Base-by-base conservation (phyloP, 1,284 basidiomycete species). In the Naganishia cerealis region DNA sequence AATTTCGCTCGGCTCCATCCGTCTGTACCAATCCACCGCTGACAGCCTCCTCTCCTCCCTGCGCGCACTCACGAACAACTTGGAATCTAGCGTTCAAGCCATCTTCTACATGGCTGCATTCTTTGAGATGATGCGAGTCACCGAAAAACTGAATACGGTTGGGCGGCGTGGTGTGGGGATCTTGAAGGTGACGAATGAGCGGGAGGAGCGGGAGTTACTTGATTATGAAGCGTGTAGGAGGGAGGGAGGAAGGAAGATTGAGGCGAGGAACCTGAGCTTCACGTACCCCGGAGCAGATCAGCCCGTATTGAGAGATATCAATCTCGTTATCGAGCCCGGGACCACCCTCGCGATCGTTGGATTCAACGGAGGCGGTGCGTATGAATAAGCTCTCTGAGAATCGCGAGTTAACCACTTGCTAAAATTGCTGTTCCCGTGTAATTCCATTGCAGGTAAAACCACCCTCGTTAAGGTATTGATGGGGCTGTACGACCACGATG, bases 81-180 rank as follows among this genome's bases (percentile, higher is more conserved):
- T 84, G 29, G 85, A 85, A 67, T 86, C 87, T 85, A 86, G 86
- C 24, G 90, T 88, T 73, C 90, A 92, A 76, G 85, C 86, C 18
- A 84, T 91, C 48, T 92, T 92, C 80, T 82, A 90, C 70, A 87
- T 92, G 86, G 88, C 88, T 52, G 90, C 90, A 8, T 92, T 90
- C 75, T 87, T 86, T 72, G 88, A 88, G 48, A 87, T 87, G 54
- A 86, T 86, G 81, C 84, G 86, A 69, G 80, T 91, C 68, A 85
- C 87, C 73, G 87, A 89, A 26, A 83, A 83, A 70, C 78, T 91
- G 48, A 85, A 87, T 68, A 88, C 89, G 24, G 53, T 55, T 13
- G 33, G 68, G 42, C 39, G 62, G 26, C 38, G 67, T 7, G 55
- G 42, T 18, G 18, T 57, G 79, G 78, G 58, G 78, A 83, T 42